Base-by-base conservation (phyloP, 2,329 filamentous ascomycete genomes). In the Alternaria arbusti region DNA sequence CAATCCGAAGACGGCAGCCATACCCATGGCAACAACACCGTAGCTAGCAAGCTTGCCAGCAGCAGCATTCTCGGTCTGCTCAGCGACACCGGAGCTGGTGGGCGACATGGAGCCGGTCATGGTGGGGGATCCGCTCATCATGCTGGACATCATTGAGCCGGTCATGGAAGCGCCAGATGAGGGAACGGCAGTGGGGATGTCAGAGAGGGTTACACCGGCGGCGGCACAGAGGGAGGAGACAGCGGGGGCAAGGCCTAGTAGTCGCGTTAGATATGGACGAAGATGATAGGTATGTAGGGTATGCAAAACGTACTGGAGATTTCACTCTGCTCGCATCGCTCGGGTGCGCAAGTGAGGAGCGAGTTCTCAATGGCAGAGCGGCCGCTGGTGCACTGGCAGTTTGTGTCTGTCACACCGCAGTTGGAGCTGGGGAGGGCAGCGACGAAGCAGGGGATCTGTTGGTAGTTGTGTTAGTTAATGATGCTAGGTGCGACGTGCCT, bases 341-440 rank as follows among this genome's bases (percentile, higher is more conserved):
- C 59, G 30, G 79, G 78, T 17, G 82, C 68, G 68, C 83, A 85
- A 3, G 66, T 64, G 4, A 78, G 72, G 82, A 80, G 85, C 57
- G 77, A 69, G 13, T 73, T 66, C 28, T 71, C 71, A 67, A 84
- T 80, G 32, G 67, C 70, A 22, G 74, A 62, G 15, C 70, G 70
- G 43, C 79, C 80, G 9, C 77, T 81, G 4, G 80, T 85, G 80
- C 86, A 88, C 70, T 86, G 84, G 81, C 86, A 88, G 54, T 72
- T 76, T 46, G 79, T 72, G 75, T 88, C 85, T 47, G 77, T 80
- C 61, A 82, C 62, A 13, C 62, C 67, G 75, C 86, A 88, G 70
- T 82, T 81, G 20, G 83, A 82, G n/a, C 77, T 74, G 17, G 76
- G 74, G 71, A 86, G 81, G 66, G 85, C 84, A 22, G 78, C 71